phyloP scores from a whole-genome alignment of 1,139 yeast species.

The Spathaspora jeffriesii region DNA sequence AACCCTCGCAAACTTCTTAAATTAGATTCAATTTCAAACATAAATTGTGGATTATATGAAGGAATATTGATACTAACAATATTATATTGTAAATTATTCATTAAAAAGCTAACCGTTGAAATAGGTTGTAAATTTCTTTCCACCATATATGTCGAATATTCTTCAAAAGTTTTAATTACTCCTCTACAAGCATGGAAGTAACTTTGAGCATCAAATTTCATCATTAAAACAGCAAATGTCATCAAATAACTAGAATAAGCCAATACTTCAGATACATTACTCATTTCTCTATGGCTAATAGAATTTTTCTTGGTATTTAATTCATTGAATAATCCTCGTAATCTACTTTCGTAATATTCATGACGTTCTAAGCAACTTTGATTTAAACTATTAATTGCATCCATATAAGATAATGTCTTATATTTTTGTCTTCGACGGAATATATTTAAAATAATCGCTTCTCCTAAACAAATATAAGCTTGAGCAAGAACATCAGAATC shows the following conservation, averaged over 20 bases:
- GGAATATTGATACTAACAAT: conserved; percentile 25
- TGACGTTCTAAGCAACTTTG: conserved; percentile 18
- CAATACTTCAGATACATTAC: conserved; percentile 15
- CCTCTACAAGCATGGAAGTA: conserved; percentile 19
- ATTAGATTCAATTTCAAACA: conserved; percentile 19
- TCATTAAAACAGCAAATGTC: conserved; percentile 18
- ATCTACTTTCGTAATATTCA: conserved; percentile 14
- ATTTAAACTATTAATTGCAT: conserved; percentile 10
- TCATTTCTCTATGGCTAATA: conserved; percentile 9
- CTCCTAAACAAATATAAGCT: conserved; percentile 19
- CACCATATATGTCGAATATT: conserved; percentile 13
- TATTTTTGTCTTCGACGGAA: conserved; percentile 10
- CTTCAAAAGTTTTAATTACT: conserved; percentile 10
- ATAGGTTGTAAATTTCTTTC: conserved; percentile 5
- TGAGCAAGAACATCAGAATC: conserved; percentile 7
- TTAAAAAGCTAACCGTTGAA: conserved; percentile 11
- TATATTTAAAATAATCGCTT: conserved; percentile 16
- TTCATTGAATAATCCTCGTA: conserved; percentile 9
- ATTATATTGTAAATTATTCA: conserved; percentile 16
- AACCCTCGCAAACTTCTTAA: conserved; percentile 19
- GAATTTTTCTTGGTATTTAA: conserved; percentile 6
- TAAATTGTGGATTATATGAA: conserved; percentile 24
- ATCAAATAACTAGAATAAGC: conserved; percentile 19
- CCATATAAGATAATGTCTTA: background rate
- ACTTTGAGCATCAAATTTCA: conserved; percentile 22